Evolutionary conservation across 140 eudicot species (phyloP).

Genomic region (Ambrosia hybrid): DNA sequence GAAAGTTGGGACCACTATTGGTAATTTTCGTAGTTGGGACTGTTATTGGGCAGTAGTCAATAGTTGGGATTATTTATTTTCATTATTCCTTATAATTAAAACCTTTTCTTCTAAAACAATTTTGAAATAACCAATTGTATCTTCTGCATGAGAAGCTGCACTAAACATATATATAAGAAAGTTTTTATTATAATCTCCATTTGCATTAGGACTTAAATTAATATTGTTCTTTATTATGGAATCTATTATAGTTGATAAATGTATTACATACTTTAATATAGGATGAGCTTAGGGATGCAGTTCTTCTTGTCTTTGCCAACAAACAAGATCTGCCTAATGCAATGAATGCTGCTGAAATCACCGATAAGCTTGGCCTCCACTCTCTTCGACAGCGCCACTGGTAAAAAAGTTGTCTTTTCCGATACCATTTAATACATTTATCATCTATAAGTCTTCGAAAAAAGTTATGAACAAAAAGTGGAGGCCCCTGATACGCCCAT

Average conservation of each 20-base stretch:
- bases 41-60: too few relatives aligned
- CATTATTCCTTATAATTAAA: neutral
- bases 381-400: slow-evolving; percentile 64
- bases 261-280: slow-evolving; percentile 11
- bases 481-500: neutral
- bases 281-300: slow-evolving; percentile 66
- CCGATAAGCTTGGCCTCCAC: slow-evolving; percentile 62
- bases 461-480: neutral
- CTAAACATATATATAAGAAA: neutral
- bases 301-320: slow-evolving; percentile 64
- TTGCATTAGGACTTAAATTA: neutral
- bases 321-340: slow-evolving; percentile 67
- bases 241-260: neutral
- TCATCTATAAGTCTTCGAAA: neutral
- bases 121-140: neutral
- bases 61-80: too few relatives aligned
- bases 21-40: too few relatives aligned
- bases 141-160: neutral
- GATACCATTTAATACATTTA: neutral
- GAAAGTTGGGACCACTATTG: too few relatives aligned
- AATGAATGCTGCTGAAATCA: slow-evolving; percentile 66
- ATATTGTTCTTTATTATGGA: neutral
- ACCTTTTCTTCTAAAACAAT: neutral
- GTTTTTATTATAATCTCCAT: neutral
- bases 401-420: slow-evolving; percentile 21